These are phyloP conservation scores for Paracoccidioides lutzii DNA, from an alignment of 2,329 filamentous ascomycete genomes.

Conservation along the genomic window DNA sequence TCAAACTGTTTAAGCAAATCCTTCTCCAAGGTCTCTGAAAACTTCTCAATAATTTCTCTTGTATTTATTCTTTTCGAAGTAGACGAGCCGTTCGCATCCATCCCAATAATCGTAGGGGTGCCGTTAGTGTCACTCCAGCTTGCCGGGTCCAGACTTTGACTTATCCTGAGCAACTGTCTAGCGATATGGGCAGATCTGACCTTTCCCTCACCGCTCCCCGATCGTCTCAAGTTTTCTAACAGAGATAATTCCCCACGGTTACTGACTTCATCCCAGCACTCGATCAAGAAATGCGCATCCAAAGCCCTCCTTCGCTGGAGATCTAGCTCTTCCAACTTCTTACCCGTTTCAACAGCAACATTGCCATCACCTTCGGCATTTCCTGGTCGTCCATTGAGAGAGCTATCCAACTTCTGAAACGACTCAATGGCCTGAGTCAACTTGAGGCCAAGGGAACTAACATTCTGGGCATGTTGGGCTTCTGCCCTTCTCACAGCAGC, in stretches of 20 bases:
- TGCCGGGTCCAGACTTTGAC: conserved; percentile 69
- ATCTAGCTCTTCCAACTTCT: conserved; percentile 86
- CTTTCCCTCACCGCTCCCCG: conserved; percentile 79
- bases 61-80: conserved; percentile 47
- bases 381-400: conserved; percentile 44
- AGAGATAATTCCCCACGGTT: conserved; percentile 75
- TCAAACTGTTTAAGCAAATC: conserved; percentile 94
- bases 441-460: conserved; percentile 75
- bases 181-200: conserved; percentile 89
- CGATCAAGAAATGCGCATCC: conserved; percentile 88
- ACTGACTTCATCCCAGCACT: conserved; percentile 93
- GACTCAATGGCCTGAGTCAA: conserved; percentile 83
- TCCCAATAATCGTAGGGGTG: conserved; percentile 44
- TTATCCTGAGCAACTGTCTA: conserved; percentile 84
- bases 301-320: conserved; percentile 77
- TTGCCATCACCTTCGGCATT: conserved; percentile 50
- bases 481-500: conserved; percentile 86
- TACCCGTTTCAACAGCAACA: conserved; percentile 86
- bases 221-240: conserved; percentile 76
- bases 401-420: conserved; percentile 80
- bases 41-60: conserved; percentile 87
- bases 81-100: conserved; percentile 16
- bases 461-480: conserved; percentile 78
- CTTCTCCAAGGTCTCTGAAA: conserved; percentile 88
- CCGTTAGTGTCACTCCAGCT: conserved; percentile 49